A percentile compares a stretch with the other conserved stretches of the same genome.
Conservation (phyloP, 495 filamentous ascomycete species). For the Annulohypoxylon maeteangense region DNA sequence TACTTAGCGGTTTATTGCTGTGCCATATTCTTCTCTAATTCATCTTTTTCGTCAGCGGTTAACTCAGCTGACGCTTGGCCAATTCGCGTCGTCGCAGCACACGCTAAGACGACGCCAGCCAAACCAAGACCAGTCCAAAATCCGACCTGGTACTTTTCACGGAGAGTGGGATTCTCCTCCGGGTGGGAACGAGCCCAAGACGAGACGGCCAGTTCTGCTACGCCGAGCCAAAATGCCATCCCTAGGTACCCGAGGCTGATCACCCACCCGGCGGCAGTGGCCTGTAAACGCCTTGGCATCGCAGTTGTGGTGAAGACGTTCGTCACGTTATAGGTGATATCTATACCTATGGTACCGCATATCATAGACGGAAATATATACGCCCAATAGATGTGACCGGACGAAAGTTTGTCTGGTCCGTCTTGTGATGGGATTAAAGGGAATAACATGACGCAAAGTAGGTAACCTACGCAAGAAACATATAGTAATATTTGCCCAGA, state of each 20-base stretch:
- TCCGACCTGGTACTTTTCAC: constrained; percentile 67
- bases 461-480: constrained; percentile 72
- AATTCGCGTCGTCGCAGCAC: constrained; percentile 72
- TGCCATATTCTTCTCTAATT: constrained; percentile 16
- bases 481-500: constrained; percentile 76
- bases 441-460: constrained; percentile 74
- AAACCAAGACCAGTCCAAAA: constrained; percentile 76
- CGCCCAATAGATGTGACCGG: constrained; percentile 56
- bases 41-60: constrained; percentile 71
- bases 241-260: constrained; percentile 74
- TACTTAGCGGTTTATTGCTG: not conserved
- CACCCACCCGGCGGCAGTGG: constrained; percentile 74
- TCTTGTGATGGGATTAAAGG: constrained; percentile 68
- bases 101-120: constrained; percentile 65
- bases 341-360: constrained; percentile 81
- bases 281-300: constrained; percentile 75
- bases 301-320: constrained; percentile 87
- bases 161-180: constrained; percentile 55
- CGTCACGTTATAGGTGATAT: constrained; percentile 84
- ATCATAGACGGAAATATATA: constrained; percentile 87
- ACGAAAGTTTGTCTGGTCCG: constrained; percentile 68
- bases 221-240: constrained; percentile 81
- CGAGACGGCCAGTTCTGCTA: constrained; percentile 74
- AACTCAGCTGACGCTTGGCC: constrained; percentile 73
- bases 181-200: constrained; percentile 53